A percentile compares a stretch with the other conserved stretches of the same genome.
Evolutionary conservation across 2,329 filamentous ascomycete species (phyloP).

Genomic region (Hypoxylon sp.): DNA sequence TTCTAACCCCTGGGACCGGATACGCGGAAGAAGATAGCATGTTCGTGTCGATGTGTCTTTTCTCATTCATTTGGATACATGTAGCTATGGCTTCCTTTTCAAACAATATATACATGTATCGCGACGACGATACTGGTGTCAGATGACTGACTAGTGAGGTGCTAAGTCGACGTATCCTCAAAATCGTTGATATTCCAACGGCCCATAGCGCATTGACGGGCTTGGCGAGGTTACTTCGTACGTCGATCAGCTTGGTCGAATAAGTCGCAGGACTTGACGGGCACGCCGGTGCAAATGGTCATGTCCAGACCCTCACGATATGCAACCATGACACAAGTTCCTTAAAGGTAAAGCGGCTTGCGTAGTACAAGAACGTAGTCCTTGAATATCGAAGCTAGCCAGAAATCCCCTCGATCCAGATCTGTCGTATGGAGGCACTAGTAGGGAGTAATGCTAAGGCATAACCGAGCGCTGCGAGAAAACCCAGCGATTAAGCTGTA

Average conservation of each 20-base stretch:
- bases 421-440: neutral
- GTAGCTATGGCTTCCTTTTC: neutral
- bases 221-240: neutral
- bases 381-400: neutral
- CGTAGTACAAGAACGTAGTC: neutral
- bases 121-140: neutral
- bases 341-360: neutral
- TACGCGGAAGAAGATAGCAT: neutral
- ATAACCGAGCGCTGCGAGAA: neutral
- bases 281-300: too few species aligned
- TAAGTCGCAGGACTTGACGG: neutral
- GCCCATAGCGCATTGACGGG: neutral
- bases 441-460: neutral
- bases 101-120: neutral
- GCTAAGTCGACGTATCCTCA: neutral
- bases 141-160: neutral
- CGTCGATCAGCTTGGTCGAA: neutral
- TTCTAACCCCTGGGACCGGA: constrained; percentile 5
- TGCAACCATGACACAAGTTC: neutral
- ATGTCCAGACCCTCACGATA: neutral
- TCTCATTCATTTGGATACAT: neutral
- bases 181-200: neutral
- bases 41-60: neutral
- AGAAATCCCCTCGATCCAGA: neutral
- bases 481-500: neutral